Base-by-base conservation (phyloP, 768 basidiomycete genomes). In the Tylopilus felleus region DNA sequence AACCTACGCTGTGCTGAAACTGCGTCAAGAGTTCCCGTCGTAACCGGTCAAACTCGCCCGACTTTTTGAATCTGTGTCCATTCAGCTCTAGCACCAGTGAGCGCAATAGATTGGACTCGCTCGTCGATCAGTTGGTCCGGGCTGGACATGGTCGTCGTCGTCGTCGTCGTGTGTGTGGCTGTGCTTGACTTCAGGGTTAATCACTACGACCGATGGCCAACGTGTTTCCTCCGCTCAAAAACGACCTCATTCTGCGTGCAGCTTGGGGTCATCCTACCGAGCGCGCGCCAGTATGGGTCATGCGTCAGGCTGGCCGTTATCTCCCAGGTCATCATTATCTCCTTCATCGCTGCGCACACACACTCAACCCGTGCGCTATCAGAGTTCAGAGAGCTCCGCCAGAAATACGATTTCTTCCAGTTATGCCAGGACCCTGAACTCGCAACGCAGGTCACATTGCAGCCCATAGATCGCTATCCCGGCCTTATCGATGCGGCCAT, bases 271-370 rank as follows among this genome's bases (percentile, higher is more conserved):
- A 96, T 71, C 76, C 79, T 68, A 94, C 91, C 0, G 91, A 93
- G 65, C 83, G 90, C 51, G 93, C 94, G 8, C 94, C 95, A n/a
- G 93, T 94, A 52, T 98, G 95, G 95, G 89, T 96, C 47, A 98
- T 98, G 95, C 83, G 95, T 33, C 95, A 98, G 69, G 95, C 95
- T 22, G 95, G 95, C 46, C 84, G 95, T 49, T 95, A 96, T 74
- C 83, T 98, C 43, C 95, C 95, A 72, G 95, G 90, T 90, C 63
- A 66, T 72, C 68, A 2, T 8, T 14, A 3, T 10, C n/a, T 28
- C 36, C 25, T 19, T 10, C n/a, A 2, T 14, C 38, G 2, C 36
- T 5, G 4, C 25, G 5, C 10, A 10, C 28, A 13, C 22, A 14
- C 41, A 1, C 47, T 51, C 52, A 60, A 46, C 40, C 23, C 4